Conservation (phyloP, 208 protist species). For the Trypanosoma brucei region DNA sequence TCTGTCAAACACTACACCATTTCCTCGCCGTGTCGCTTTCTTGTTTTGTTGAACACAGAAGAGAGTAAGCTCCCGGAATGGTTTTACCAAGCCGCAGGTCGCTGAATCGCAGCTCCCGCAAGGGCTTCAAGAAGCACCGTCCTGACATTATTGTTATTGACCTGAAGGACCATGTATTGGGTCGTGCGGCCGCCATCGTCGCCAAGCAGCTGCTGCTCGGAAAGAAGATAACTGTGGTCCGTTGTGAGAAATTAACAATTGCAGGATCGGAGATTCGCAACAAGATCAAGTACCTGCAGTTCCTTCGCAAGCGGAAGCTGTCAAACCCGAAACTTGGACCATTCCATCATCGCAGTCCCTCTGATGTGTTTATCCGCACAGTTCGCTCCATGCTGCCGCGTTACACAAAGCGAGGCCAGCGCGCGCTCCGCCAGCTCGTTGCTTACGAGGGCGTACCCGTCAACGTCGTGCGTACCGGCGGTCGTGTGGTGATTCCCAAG, state of each 20-base stretch:
- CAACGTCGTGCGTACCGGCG: constrained; percentile 63
- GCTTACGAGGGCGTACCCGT: constrained; percentile 80
- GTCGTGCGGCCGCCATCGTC: constrained; percentile 95
- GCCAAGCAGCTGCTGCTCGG: constrained; percentile 97
- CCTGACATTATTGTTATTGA: constrained; percentile 95
- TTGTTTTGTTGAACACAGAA: constrained; percentile 6
- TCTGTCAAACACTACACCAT: neutral
- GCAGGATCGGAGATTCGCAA: constrained; percentile 96
- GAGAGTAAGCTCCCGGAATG: constrained; percentile 37
- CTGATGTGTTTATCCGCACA: constrained; percentile 93
- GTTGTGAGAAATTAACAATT: constrained; percentile 96
- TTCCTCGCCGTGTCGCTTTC: neutral
- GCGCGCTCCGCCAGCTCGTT: constrained; percentile 64
- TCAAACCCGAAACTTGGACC: constrained; percentile 97
- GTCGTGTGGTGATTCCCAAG: constrained; percentile 63
- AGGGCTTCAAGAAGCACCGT: constrained; percentile 73
- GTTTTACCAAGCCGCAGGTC: constrained; percentile 64
- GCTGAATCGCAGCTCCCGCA: constrained; percentile 59
- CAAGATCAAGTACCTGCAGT: constrained; percentile 94
- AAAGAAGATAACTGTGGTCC: constrained; percentile 95
- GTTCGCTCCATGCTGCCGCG: constrained; percentile 98
- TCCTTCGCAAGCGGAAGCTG: constrained; percentile 95
- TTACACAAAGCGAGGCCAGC: constrained; percentile 85
- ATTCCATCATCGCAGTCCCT: constrained; percentile 97
- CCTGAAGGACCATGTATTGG: constrained; percentile 96